Evolutionary conservation across 257 asterid genomes (phyloP), one percentile per base, ranked within the genome.

Genomic region (Cordia subcordata): DNA sequence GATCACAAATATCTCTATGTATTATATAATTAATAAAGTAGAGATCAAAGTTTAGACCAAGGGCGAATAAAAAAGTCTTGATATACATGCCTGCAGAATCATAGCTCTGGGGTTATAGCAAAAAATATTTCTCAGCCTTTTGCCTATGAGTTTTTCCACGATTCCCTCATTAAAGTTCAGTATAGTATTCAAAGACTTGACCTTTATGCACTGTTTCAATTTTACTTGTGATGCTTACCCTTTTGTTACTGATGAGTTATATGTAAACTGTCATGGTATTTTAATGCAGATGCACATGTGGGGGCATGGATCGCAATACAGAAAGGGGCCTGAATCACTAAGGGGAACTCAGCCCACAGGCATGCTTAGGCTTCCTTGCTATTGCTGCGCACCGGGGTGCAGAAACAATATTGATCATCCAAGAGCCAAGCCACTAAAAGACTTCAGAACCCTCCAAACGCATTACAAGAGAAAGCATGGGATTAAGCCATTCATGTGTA

Each of bases 301-400:
- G 97, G 97, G 97, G 13, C 97, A 90, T 69, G 97, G 97, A 5
- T 90, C 97, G 4, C 95, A 89, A 38, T 89, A 89, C 78, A 72
- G 96, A 54, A 81, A 81, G 57, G 96, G 96, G 0, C 97, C 97
- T 0, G 97, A 89, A 56, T 90, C 97, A 0, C 76, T 90, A 0
- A 66, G 96, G 19, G 97, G 97, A 20, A 79, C 88, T 4, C 97
- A 90, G 58, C 97, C 97, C 4, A 87, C 97, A 3, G 96, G 92
- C 6, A 90, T 90, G 97, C 81, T 90, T 0, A 77, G 90, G 66
- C 83, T 90, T 0, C 97, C 97, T 1, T 90, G 97, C 73, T 90
- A 86, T 62, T 89, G 97, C 53, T 89, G 97, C 18, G 70, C 95
- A 0, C 85, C 85, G 1, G 94, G 87, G 0, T 89, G 97, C 58